Evolutionary conservation across 2,329 filamentous ascomycete species (phyloP).

Genomic region (Colletotrichum theobromicola): DNA sequence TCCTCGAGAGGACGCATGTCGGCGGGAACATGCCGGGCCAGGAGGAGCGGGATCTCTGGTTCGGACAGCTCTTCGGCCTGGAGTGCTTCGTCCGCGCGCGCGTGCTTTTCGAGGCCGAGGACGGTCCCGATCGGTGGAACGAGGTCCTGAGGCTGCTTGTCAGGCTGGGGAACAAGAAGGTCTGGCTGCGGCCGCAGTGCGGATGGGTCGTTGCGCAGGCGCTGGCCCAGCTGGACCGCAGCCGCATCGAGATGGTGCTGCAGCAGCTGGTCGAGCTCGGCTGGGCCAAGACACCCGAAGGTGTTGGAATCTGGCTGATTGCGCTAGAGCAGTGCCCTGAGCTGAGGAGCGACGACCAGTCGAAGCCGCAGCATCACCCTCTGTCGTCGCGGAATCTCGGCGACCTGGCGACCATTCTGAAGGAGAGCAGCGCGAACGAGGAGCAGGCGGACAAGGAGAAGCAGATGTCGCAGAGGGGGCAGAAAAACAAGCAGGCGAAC

Average conservation of each 20-base stretch:
- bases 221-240: slow-evolving; percentile 61
- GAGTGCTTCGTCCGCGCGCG: slow-evolving; percentile 84
- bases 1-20: slow-evolving; percentile 61
- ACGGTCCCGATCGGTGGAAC: slow-evolving; percentile 64
- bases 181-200: slow-evolving; percentile 89
- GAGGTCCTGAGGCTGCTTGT: slow-evolving; percentile 76
- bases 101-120: slow-evolving; percentile 60
- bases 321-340: slow-evolving; percentile 68
- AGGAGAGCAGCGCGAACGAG: slow-evolving; percentile 69
- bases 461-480: slow-evolving; percentile 24
- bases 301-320: slow-evolving; percentile 86
- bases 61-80: slow-evolving; percentile 86
- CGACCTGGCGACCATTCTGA: slow-evolving; percentile 77
- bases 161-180: slow-evolving; percentile 78
- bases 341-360: slow-evolving; percentile 52
- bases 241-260: slow-evolving; percentile 57
- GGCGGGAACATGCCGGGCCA: slow-evolving; percentile 63
- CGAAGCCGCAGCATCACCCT: slow-evolving; percentile 82
- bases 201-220: slow-evolving; percentile 81
- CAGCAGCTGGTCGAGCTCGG: slow-evolving; percentile 69
- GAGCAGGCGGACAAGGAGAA: slow-evolving; percentile 49
- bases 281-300: slow-evolving; percentile 82
- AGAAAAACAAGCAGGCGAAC: slow-evolving; percentile 67
- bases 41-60: slow-evolving; percentile 84
- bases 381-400: slow-evolving; percentile 71